Evolutionary conservation across 129 eudicot species (phyloP).

Genomic region (Scalesia atractyloides): DNA sequence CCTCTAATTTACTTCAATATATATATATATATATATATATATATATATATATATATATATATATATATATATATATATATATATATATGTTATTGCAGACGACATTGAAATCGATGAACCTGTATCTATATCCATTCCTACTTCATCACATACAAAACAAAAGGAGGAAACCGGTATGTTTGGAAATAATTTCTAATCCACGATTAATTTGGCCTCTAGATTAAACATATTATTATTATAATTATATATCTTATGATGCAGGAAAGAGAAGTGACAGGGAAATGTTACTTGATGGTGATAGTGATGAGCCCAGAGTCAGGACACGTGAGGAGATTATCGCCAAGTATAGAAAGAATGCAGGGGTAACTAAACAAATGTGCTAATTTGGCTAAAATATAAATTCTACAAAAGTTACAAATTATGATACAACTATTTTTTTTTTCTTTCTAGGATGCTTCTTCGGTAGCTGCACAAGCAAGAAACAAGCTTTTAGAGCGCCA

Average conservation of each 20-base stretch:
- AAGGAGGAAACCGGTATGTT: slow-evolving; percentile 40
- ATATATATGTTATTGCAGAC: slow-evolving; percentile 48
- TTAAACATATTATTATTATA: neutral
- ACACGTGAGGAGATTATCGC: slow-evolving; percentile 94
- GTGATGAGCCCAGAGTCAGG: slow-evolving; percentile 67
- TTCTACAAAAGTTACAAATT: slow-evolving; percentile 3
- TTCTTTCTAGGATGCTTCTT: slow-evolving; percentile 69
- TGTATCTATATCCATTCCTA: slow-evolving; percentile 58
- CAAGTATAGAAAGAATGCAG: slow-evolving; percentile 66
- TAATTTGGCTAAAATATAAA: neutral
- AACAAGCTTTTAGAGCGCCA: slow-evolving; percentile 90
- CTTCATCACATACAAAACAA: slow-evolving; percentile 55
- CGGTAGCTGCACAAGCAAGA: slow-evolving; percentile 87
- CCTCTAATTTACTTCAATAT: neutral
- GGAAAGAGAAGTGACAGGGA: slow-evolving; percentile 68
- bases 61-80: too few relatives aligned
- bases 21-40: too few relatives aligned
- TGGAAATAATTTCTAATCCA: slow-evolving; percentile 1
- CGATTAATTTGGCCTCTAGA: neutral
- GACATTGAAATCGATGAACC: slow-evolving; percentile 87
- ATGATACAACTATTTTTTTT: slow-evolving; percentile 1
- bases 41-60: too few relatives aligned
- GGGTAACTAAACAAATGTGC: slow-evolving; percentile 44
- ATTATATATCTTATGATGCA: slow-evolving; percentile 30
- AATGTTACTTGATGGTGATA: slow-evolving; percentile 56